A percentile compares a stretch with the other conserved stretches of the same genome.
Conservation (phyloP, 768 basidiomycete species). For the Calvatia gigantea region DNA sequence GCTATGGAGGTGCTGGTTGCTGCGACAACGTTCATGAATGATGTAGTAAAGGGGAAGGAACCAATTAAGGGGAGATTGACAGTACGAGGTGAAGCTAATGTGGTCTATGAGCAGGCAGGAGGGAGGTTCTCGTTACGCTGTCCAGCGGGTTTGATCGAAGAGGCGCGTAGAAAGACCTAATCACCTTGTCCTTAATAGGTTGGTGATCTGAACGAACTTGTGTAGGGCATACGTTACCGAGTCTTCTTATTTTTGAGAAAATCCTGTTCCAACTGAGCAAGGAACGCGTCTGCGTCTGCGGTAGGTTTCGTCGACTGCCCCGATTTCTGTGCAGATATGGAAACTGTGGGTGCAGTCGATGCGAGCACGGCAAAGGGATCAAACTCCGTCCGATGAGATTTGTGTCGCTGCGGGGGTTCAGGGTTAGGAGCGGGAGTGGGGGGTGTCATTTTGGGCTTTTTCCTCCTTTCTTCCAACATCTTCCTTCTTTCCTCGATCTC, state of each 20-base stretch:
- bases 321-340: slow-evolving; percentile 19
- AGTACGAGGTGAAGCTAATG: slow-evolving; percentile 33
- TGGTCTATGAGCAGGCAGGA: slow-evolving; percentile 40
- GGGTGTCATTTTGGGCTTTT: slow-evolving; percentile 34
- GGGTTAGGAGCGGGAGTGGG: not conserved
- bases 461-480: slow-evolving; percentile 63
- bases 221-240: not conserved
- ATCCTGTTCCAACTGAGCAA: slow-evolving; percentile 64
- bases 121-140: slow-evolving; percentile 44
- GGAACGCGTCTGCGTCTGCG: slow-evolving; percentile 57
- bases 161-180: slow-evolving; percentile 22
- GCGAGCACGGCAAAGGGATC: slow-evolving; percentile 57
- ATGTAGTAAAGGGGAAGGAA: slow-evolving; percentile 42
- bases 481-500: slow-evolving; percentile 67
- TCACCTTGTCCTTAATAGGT: not conserved
- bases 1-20: slow-evolving; percentile 43
- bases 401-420: not conserved
- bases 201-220: not conserved
- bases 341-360: slow-evolving; percentile 21
- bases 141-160: slow-evolving; percentile 43
- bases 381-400: slow-evolving; percentile 1
- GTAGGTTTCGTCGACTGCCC: slow-evolving; percentile 5
- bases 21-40: slow-evolving; percentile 41
- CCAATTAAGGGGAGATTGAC: slow-evolving; percentile 26
- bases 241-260: slow-evolving; percentile 35